Evolutionary conservation across 305 asterid genomes (phyloP).

Genomic region (Fraxinus xanthoxyloides): DNA sequence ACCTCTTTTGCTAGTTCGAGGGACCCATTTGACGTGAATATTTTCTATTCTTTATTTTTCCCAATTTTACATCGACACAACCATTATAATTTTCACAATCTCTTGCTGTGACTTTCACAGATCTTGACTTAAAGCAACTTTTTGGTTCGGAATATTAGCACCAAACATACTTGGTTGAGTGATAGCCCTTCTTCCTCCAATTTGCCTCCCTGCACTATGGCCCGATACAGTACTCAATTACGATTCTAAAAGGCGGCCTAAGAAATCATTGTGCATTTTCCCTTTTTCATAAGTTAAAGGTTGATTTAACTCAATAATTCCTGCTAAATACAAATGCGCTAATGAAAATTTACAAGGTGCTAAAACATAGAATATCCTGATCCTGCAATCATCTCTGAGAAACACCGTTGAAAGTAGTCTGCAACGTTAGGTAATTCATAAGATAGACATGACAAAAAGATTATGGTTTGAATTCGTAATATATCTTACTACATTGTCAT

Average conservation of each 20-base stretch:
- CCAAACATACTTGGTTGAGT: neutral
- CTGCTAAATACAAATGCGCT: slow-evolving; percentile 6
- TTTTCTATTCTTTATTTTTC: neutral
- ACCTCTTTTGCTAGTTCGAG: neutral
- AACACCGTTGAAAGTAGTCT: neutral
- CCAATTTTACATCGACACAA: slow-evolving; percentile 1
- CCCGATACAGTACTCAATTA: neutral
- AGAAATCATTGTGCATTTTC: neutral
- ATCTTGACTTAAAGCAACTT: neutral
- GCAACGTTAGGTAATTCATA: neutral
- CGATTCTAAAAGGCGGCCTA: neutral
- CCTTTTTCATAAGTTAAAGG: neutral
- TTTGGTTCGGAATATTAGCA: neutral
- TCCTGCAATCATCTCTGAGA: neutral
- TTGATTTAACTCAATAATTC: neutral
- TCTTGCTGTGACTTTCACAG: slow-evolving; percentile 1
- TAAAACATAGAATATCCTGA: neutral
- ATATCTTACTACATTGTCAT: neutral
- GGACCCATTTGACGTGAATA: neutral
- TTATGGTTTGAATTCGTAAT: neutral
- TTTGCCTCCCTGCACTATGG: neutral
- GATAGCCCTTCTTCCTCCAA: neutral
- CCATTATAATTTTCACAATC: slow-evolving; percentile 3
- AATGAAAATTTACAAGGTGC: neutral
- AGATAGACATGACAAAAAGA: neutral